Percentiles rank a stretch among this genome's conserved stretches.
phyloP scores from a whole-genome alignment of 2,329 filamentous ascomycete species.

The Hymenoscyphus occultus region DNA sequence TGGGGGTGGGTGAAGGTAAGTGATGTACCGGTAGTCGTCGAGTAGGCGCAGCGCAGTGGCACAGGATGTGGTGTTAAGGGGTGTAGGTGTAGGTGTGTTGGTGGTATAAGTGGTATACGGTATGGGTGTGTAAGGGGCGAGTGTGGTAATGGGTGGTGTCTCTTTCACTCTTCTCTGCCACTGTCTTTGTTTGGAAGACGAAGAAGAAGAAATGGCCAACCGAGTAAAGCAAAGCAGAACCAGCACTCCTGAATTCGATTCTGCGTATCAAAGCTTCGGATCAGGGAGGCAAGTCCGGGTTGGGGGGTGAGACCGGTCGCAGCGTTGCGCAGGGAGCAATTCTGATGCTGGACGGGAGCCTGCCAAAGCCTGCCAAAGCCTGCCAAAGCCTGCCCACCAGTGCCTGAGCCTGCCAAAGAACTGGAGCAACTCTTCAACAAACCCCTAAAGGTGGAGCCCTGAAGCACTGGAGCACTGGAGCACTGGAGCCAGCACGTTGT shows the following conservation, averaged over 20 bases:
- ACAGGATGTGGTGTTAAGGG: neutral
- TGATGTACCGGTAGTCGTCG: neutral
- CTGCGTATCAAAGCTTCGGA: neutral
- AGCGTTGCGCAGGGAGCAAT: neutral
- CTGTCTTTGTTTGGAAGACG: constrained; percentile 1
- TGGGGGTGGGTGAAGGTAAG: neutral
- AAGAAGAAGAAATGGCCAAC: neutral
- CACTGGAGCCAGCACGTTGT: neutral
- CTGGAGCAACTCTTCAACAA: constrained; percentile 2
- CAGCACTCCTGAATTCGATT: neutral
- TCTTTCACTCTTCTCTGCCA: neutral
- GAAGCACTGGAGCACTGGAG: too few relatives aligned
- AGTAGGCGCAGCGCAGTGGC: neutral
- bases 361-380: neutral
- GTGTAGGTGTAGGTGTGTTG: neutral
- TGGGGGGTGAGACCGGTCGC: neutral
- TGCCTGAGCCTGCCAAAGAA: neutral
- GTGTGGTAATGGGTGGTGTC: neutral
- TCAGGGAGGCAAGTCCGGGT: neutral
- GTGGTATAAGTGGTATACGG: too few relatives aligned
- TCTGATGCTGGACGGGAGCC: neutral
- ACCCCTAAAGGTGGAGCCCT: neutral
- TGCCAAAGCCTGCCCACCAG: neutral
- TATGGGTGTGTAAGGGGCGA: too few relatives aligned
- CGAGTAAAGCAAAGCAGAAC: too few relatives aligned